Conservation (phyloP, 176 grass and related monocot species). For the Phoenix dactylifera region DNA sequence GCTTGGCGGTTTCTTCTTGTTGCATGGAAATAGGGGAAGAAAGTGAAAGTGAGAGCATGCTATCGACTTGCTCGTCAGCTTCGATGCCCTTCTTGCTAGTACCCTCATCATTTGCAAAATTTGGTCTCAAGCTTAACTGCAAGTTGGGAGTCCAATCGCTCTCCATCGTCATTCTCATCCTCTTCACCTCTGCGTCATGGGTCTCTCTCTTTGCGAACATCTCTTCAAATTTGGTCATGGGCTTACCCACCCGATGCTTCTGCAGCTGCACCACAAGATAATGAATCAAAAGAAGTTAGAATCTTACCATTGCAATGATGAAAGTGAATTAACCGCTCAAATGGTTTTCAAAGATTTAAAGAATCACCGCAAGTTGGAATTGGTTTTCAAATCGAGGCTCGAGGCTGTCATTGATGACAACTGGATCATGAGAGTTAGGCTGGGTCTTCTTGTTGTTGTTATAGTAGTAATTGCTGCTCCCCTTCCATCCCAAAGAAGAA, state of each 20-base stretch:
- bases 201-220: slow-evolving; percentile 10
- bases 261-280: slow-evolving; percentile 13
- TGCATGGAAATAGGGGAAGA: slow-evolving; percentile 28
- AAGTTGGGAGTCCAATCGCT: slow-evolving; percentile 31
- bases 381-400: slow-evolving; percentile 27
- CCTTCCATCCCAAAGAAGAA: slow-evolving; percentile 6
- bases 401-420: slow-evolving; percentile 30
- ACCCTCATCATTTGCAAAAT: background rate
- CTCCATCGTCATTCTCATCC: slow-evolving; percentile 11
- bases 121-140: slow-evolving; percentile 54
- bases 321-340: too few relatives aligned
- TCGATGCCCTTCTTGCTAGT: slow-evolving; percentile 23
- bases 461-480: background rate
- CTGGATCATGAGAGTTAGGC: slow-evolving; percentile 27
- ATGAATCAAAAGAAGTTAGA: too few relatives aligned
- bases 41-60: slow-evolving; percentile 53
- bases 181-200: slow-evolving; percentile 20
- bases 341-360: background rate
- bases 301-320: too few relatives aligned
- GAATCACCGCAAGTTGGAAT: slow-evolving; percentile 15
- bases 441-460: background rate
- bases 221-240: slow-evolving; percentile 1
- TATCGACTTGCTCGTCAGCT: slow-evolving; percentile 28
- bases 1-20: background rate
- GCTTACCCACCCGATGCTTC: slow-evolving; percentile 10